Conservation (phyloP, 2,329 filamentous ascomycete species). For the Fusarium zealandicum region DNA sequence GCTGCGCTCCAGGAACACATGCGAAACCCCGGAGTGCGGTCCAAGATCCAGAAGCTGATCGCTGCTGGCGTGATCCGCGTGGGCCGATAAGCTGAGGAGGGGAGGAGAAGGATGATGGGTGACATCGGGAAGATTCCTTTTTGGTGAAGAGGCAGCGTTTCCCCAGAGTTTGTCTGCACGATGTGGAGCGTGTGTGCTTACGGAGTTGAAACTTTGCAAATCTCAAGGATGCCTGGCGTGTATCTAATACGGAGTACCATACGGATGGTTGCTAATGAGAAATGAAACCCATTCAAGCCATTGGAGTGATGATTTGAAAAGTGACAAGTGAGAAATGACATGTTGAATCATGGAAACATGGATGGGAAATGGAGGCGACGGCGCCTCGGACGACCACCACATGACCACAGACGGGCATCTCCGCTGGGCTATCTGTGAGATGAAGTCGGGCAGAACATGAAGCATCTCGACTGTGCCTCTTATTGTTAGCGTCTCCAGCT, state of each 20-base stretch:
- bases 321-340: slow-evolving; percentile 9
- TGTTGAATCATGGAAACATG: background rate
- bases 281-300: slow-evolving; percentile 39
- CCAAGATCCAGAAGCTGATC: slow-evolving; percentile 94
- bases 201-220: slow-evolving; percentile 27
- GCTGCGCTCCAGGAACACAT: slow-evolving; percentile 95
- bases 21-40: slow-evolving; percentile 84
- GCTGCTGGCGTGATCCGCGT: slow-evolving; percentile 90
- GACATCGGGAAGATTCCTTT: slow-evolving; percentile 23
- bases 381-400: slow-evolving; percentile 11
- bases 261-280: slow-evolving; percentile 42
- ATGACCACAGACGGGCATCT: slow-evolving; percentile 2
- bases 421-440: background rate
- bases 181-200: slow-evolving; percentile 34
- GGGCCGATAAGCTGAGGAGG: slow-evolving; percentile 53
- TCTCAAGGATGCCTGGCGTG: slow-evolving; percentile 36
- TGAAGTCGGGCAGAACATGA: background rate
- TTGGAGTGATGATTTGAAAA: background rate
- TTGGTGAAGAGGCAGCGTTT: slow-evolving; percentile 23
- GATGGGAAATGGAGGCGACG: background rate
- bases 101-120: slow-evolving; percentile 9
- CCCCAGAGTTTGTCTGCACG: slow-evolving; percentile 23
- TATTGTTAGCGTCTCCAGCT: slow-evolving; percentile 4
- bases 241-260: slow-evolving; percentile 41
- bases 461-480: background rate